These are phyloP conservation scores for Zasmidium citrigriseum DNA, from an alignment of 2,329 filamentous ascomycete genomes.

Conservation along the genomic window DNA sequence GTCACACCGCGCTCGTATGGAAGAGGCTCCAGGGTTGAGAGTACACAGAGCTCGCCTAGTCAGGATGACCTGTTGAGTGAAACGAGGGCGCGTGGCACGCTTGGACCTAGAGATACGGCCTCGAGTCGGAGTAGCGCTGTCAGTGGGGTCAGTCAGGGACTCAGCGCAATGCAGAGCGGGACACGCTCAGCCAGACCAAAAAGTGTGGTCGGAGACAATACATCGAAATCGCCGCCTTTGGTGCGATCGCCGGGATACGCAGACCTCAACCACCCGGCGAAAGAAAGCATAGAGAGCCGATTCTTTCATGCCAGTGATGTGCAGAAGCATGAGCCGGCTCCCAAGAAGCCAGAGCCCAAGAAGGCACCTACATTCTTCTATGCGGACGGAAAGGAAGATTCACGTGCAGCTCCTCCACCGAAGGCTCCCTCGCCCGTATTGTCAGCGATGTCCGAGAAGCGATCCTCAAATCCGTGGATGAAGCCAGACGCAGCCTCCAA, in stretches of 20 bases:
- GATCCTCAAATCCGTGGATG: constrained; percentile 23
- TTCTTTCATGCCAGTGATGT: constrained; percentile 93
- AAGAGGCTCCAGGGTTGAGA: constrained; percentile 71
- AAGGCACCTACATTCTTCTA: constrained; percentile 54
- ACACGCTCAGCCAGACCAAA: constrained; percentile 34
- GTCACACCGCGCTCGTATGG: constrained; percentile 77
- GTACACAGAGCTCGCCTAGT: constrained; percentile 59
- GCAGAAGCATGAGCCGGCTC: constrained; percentile 31
- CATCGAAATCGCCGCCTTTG: constrained; percentile 33
- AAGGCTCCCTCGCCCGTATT: constrained; percentile 41
- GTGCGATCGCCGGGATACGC: constrained; percentile 37
- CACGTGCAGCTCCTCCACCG: constrained; percentile 36
- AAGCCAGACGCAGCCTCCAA: constrained; percentile 17
- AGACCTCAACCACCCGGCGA: constrained; percentile 24
- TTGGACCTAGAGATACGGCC: constrained; percentile 11
- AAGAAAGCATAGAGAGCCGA: constrained; percentile 55
- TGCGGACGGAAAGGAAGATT: constrained; percentile 51
- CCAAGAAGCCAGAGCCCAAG: constrained; percentile 40
- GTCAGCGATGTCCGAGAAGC: constrained; percentile 31
- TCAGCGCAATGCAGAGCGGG: constrained; percentile 4
- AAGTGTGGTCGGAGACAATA: constrained; percentile 38
- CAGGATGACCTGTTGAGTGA: constrained; percentile 23
- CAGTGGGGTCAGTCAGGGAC: constrained; percentile 20
- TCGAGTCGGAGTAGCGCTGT: constrained; percentile 19
- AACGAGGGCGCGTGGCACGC: constrained; percentile 9